A percentile compares a stretch with the other conserved stretches of the same genome.
Conservation (phyloP, 371 early-diverging fungal species). For the Rhizopus sp. region DNA sequence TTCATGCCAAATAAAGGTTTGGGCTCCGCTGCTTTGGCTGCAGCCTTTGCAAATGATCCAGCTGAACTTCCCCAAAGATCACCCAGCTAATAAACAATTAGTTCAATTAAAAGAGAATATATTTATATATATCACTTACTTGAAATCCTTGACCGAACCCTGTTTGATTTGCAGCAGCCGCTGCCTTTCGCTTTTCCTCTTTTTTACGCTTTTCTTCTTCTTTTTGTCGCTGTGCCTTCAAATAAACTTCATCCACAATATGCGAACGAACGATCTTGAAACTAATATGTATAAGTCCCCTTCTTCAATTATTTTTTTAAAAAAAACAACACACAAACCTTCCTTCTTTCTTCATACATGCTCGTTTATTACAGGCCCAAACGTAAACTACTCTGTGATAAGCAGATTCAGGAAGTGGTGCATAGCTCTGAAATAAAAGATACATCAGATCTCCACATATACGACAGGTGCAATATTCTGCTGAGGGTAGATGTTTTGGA, state of each 20-base stretch:
- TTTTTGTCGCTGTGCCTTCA: constrained; percentile 53
- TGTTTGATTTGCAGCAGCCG: constrained; percentile 21
- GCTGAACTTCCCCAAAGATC: constrained; percentile 43
- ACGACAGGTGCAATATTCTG: constrained; percentile 24
- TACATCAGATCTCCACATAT: constrained; percentile 61
- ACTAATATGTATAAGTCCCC: constrained; percentile 27
- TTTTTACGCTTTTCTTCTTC: constrained; percentile 41
- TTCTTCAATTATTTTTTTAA: not conserved
- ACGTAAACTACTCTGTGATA: constrained; percentile 78
- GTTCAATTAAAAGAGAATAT: not conserved
- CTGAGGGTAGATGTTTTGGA: constrained; percentile 23
- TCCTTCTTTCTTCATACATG: constrained; percentile 70
- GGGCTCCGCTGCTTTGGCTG: not conserved
- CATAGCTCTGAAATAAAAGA: constrained; percentile 73
- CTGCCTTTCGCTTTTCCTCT: constrained; percentile 41
- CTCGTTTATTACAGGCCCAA: constrained; percentile 75
- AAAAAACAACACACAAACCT: constrained; percentile 42
- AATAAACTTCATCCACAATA: constrained; percentile 64
- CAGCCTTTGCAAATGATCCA: constrained; percentile 17
- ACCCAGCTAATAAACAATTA: constrained; percentile 29
- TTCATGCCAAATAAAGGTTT: constrained; percentile 5
- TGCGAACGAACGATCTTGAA: constrained; percentile 69
- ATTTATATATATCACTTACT: constrained; percentile 8
- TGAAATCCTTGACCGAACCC: constrained; percentile 40
- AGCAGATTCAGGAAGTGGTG: constrained; percentile 70